Evolutionary conservation across 2,329 filamentous ascomycete species (phyloP).

Genomic region (Venturia carpophila): DNA sequence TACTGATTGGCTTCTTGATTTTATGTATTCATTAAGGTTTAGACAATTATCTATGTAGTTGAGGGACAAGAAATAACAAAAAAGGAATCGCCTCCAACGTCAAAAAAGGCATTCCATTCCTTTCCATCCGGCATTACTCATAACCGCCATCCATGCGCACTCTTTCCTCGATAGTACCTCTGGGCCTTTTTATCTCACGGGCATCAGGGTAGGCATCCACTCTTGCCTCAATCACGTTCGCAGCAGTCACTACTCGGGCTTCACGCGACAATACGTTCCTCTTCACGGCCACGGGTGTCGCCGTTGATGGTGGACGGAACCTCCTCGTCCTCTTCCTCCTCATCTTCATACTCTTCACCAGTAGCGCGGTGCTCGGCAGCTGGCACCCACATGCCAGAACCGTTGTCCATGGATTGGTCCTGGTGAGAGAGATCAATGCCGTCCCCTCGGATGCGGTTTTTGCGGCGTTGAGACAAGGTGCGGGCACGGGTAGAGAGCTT

Average conservation of each 20-base stretch:
- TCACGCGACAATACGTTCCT: constrained; percentile 31
- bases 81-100: neutral
- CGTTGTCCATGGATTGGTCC: constrained; percentile 66
- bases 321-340: constrained; percentile 54
- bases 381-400: constrained; percentile 62
- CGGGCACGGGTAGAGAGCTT: constrained; percentile 82
- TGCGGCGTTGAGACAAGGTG: constrained; percentile 76
- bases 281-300: constrained; percentile 41
- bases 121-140: constrained; percentile 3
- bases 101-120: too few species aligned
- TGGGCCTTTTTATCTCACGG: neutral
- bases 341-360: constrained; percentile 46
- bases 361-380: constrained; percentile 56
- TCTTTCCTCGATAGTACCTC: neutral
- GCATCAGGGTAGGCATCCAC: neutral
- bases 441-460: constrained; percentile 59
- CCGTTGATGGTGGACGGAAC: constrained; percentile 31
- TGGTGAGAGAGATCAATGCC: constrained; percentile 77
- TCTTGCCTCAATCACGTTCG: neutral
- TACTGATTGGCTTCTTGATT: too few species aligned
- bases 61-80: neutral
- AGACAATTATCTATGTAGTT: neutral
- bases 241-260: neutral
- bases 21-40: neutral
- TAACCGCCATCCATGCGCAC: neutral